phyloP scores from a whole-genome alignment of 2,329 filamentous ascomycete genomes.

The Penicillium sp. region DNA sequence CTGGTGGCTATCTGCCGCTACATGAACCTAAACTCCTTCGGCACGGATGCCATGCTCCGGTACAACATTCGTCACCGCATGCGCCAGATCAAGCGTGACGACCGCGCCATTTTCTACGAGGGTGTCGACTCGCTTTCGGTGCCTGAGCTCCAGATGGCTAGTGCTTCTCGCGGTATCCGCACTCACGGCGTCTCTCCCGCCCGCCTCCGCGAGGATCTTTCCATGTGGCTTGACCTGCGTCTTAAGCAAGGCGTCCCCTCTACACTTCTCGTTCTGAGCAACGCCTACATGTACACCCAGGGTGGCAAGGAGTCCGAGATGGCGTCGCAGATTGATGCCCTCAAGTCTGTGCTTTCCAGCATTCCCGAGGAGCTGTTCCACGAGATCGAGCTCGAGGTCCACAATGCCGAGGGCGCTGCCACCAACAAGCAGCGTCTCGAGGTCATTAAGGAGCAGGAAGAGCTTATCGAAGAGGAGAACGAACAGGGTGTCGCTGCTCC shows the following conservation, averaged over 20 bases:
- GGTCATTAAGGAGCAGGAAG: conserved; percentile 96
- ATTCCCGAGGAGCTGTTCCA: conserved; percentile 99
- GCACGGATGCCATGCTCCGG: conserved; percentile 94
- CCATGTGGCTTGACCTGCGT: conserved; percentile 89
- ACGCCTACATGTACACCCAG: conserved; percentile 90
- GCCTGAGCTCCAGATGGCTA: conserved; percentile 84
- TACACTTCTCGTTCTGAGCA: conserved; percentile 89
- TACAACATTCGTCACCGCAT: conserved; percentile 97
- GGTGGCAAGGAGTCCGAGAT: conserved; percentile 72
- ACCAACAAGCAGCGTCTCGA: conserved; percentile 99
- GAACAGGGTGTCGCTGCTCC: conserved; percentile 75
- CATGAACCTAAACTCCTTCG: conserved; percentile 95
- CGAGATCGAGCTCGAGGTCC: conserved; percentile 97
- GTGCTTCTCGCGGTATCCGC: conserved; percentile 83
- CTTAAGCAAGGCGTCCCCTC: conserved; percentile 94
- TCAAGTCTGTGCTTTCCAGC: conserved; percentile 84
- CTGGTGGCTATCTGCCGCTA: conserved; percentile 97
- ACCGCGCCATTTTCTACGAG: conserved; percentile 88
- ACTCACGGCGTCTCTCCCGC: conserved; percentile 88
- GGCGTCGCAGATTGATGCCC: conserved; percentile 82
- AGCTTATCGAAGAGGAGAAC: conserved; percentile 95
- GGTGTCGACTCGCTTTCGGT: conserved; percentile 92
- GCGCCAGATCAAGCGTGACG: conserved; percentile 98
- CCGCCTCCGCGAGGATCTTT: conserved; percentile 79
- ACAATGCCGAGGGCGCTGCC: conserved; percentile 91